Base-by-base conservation (phyloP, 768 basidiomycete genomes). In the Lactifluus echinatus region DNA sequence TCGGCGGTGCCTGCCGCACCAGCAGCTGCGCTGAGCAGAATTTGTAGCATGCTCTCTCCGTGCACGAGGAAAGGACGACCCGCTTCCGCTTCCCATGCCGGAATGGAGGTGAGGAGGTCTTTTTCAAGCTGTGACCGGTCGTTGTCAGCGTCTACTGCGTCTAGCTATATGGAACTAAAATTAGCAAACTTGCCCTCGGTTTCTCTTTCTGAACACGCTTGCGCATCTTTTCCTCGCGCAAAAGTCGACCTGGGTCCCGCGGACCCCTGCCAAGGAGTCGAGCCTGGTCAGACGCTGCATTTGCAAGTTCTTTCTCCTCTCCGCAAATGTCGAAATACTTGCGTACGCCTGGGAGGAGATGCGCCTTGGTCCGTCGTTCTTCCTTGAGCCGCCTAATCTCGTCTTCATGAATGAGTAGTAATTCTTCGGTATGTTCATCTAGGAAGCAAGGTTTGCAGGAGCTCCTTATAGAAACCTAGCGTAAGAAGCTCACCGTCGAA, bases 201-300 rank as follows among this genome's bases (percentile, higher is more conserved):
- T 96, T 97, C 73, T 95, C 87, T 68, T 90, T 89, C 55, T 78
- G 78, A 14, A 99, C 93, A 28, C 94, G 78, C 70, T 97, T 98
- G 53, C 95, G 79, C 86, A 95, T 92, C 78, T 96, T 96, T 75
- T 97, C 95, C 71, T 99, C 95, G 57, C 91, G 79, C 51, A 97
- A 72, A 34, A 99, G 71, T 19, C 91, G 76, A 6, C 92, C 92
- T 5, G 92, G 87, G 74, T 93, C 88, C 55, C 91, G 77, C 3
- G 84, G 74, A 26, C 89, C 90, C 65, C 89, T 79, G 15, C 90
- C 90, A 4, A 89, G 79, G 8, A 95, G 74, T 37, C 93, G 81
- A 15, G 79, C 82, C 65, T 93, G 90, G 66, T 95, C 93, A 33
- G 81, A 77, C 2, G 89, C 88, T 3, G 86, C 79, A 2, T 82